These are phyloP conservation scores for Coemansia sp. DNA, from an alignment of 192 early-diverging fungal species.

Conservation along the genomic window DNA sequence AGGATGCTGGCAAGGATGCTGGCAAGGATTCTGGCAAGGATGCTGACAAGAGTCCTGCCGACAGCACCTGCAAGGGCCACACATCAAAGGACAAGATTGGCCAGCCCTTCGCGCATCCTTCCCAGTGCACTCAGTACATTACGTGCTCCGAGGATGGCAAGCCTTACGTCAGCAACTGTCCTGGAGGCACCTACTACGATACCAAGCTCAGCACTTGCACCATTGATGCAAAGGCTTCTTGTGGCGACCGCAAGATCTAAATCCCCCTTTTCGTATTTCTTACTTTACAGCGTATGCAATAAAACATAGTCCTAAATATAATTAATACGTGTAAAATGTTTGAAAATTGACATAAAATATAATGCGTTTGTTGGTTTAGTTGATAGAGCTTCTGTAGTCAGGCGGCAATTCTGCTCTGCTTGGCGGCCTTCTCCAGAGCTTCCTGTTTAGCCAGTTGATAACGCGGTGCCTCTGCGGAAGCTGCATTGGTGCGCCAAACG, in stretches of 20 bases:
- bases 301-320: no score
- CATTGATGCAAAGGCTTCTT: slow-evolving; percentile 23
- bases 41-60: background rate
- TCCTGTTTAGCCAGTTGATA: background rate
- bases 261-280: background rate
- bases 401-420: background rate
- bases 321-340: no score
- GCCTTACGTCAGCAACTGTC: slow-evolving; percentile 35
- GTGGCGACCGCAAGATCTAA: slow-evolving; percentile 34
- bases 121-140: slow-evolving; percentile 28
- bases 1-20: background rate
- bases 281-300: background rate
- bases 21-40: background rate
- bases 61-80: slow-evolving; percentile 35
- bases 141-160: slow-evolving; percentile 34
- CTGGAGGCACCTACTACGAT: slow-evolving; percentile 50
- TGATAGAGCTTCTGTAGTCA: background rate
- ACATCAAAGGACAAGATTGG: slow-evolving; percentile 36
- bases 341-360: no score
- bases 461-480: background rate
- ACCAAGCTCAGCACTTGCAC: slow-evolving; percentile 35
- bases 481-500: slow-evolving; percentile 2
- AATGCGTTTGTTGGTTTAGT: background rate
- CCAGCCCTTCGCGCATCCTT: slow-evolving; percentile 40
- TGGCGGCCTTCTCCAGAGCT: background rate